Base-by-base conservation (phyloP, 306 rosid genomes). In the Argentina anserina region DNA sequence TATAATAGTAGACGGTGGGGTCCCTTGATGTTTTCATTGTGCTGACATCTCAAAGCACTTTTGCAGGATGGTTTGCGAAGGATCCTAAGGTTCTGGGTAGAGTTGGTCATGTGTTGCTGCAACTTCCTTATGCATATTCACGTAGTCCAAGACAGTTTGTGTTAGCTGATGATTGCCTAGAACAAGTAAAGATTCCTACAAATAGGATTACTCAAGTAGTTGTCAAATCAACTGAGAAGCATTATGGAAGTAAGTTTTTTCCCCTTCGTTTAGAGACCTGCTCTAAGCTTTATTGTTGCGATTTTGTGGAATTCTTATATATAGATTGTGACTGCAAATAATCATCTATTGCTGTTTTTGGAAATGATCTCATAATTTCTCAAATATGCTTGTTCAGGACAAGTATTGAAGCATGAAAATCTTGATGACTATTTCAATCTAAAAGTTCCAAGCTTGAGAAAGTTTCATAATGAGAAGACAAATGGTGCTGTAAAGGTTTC, bases 121-220 rank as follows among this genome's bases (percentile, higher is more conserved):
- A 86, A 84, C 90, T 92, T 75, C 83, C 97, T 20, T 88, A 80
- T 72, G 82, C 77, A 15, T 36, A 58, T 73, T 90, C 85, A 58
- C 96, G 90, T 53, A 85, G 29, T 84, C 99, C 99, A 56, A 84
- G 96, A 49, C 92, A 89, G 77, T 78, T 94, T 69, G 29, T 94
- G 68, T 81, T 91, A 62, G 97, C 99, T 2, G 91, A 91, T 79
- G 99, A 91, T 85, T 91, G 97, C 87, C 92, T 95, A 84, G 90
- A 86, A 77, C 82, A 81, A 40, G 76, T 85, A 79, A 90, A 84
- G 77, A 69, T 88, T 74, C 97, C 99, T 67, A 83, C 77, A 72
- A 90, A 88, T 37, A 90, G 90, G 84, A 77, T 86, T 83, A 82
- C 87, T 77, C 97, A 91, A 78, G 97, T 87, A 73, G 90, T 95